phyloP scores from a whole-genome alignment of 2,329 filamentous ascomycete species.

The Colletotrichum sp. region DNA sequence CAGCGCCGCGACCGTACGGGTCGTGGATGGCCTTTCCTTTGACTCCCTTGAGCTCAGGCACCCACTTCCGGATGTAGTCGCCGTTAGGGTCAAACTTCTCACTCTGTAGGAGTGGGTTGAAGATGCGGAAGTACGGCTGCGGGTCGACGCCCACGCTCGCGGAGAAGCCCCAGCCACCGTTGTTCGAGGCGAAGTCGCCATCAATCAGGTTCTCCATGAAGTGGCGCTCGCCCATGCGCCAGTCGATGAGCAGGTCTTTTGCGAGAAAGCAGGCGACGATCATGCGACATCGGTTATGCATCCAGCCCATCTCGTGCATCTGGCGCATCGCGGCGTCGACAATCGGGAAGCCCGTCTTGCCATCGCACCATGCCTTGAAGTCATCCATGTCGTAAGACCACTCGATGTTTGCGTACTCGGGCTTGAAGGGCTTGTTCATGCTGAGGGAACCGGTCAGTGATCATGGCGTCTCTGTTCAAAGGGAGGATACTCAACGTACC shows the following conservation, averaged over 20 bases:
- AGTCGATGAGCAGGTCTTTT: slow-evolving; percentile 83
- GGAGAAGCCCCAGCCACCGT: slow-evolving; percentile 62
- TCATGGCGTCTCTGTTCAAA: neutral
- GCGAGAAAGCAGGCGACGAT: slow-evolving; percentile 80
- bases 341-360: slow-evolving; percentile 80
- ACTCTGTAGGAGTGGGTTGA: slow-evolving; percentile 84
- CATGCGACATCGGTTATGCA: slow-evolving; percentile 90
- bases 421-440: slow-evolving; percentile 74
- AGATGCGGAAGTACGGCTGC: slow-evolving; percentile 89
- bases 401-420: slow-evolving; percentile 79
- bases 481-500: slow-evolving; percentile 47
- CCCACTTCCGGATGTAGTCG: slow-evolving; percentile 82
- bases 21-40: slow-evolving; percentile 78
- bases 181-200: slow-evolving; percentile 82
- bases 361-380: slow-evolving; percentile 77
- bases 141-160: slow-evolving; percentile 79
- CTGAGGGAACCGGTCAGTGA: slow-evolving; percentile 23
- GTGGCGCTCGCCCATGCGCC: slow-evolving; percentile 80
- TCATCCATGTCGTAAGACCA: slow-evolving; percentile 78
- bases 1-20: slow-evolving; percentile 73
- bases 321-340: slow-evolving; percentile 90
- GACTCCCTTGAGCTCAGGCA: slow-evolving; percentile 73
- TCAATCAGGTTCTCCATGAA: slow-evolving; percentile 86
- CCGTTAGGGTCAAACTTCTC: slow-evolving; percentile 85
- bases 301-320: slow-evolving; percentile 69